A percentile compares a stretch with the other conserved stretches of the same genome.
Conservation (phyloP, 495 filamentous ascomycete species). For the Thozetella sp. region DNA sequence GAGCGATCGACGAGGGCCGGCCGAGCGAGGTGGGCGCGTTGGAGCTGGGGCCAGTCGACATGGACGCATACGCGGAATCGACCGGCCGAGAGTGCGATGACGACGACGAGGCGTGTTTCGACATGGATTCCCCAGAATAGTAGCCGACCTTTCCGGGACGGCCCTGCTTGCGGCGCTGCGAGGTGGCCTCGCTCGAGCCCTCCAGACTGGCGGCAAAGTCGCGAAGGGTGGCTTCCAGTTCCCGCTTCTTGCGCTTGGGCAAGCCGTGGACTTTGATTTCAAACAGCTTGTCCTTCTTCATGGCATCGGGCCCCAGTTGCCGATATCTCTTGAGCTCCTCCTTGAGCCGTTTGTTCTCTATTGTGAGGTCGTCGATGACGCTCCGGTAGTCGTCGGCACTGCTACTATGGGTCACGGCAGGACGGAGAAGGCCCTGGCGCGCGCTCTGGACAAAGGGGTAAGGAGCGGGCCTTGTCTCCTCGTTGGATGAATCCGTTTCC, state of each 20-base stretch:
- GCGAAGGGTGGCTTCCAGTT: slow-evolving; percentile 70
- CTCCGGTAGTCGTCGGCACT: slow-evolving; percentile 62
- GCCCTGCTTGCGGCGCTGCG: slow-evolving; percentile 26
- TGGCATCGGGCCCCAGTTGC: slow-evolving; percentile 57
- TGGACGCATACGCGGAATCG: slow-evolving; percentile 77
- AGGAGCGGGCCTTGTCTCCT: slow-evolving; percentile 15
- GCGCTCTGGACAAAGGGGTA: slow-evolving; percentile 18
- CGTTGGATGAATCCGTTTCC: slow-evolving; percentile 44
- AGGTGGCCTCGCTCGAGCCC: slow-evolving; percentile 35
- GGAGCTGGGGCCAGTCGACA: slow-evolving; percentile 54
- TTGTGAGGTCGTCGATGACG: slow-evolving; percentile 73
- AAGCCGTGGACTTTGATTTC: slow-evolving; percentile 76
- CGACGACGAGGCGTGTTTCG: slow-evolving; percentile 48
- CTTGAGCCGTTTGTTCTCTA: slow-evolving; percentile 73
- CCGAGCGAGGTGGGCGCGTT: slow-evolving; percentile 26
- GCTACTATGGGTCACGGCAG: slow-evolving; percentile 42
- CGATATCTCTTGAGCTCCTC: slow-evolving; percentile 69
- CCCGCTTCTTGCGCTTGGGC: slow-evolving; percentile 64
- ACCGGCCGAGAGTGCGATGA: slow-evolving; percentile 57
- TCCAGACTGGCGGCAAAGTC: slow-evolving; percentile 64
- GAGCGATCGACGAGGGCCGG: slow-evolving; percentile 12
- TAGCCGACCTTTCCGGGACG: slow-evolving; percentile 30
- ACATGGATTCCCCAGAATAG: slow-evolving; percentile 26
- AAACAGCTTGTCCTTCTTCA: slow-evolving; percentile 69
- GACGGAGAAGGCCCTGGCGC: slow-evolving; percentile 16